Evolutionary conservation across 441 rosid genomes (phyloP).

Genomic region (Arabidopsis hybrid): DNA sequence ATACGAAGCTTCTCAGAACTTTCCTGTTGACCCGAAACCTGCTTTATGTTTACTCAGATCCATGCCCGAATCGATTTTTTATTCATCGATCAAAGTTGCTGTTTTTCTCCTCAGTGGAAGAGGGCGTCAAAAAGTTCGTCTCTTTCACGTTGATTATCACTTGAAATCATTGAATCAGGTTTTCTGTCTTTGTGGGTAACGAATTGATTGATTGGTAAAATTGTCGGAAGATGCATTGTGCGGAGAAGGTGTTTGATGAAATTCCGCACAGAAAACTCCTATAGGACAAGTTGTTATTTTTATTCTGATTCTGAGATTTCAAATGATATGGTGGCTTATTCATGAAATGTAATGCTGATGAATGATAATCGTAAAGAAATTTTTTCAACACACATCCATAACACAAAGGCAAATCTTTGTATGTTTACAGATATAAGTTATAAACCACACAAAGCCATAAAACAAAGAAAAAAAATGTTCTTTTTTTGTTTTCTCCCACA

Average conservation of each 20-base stretch:
- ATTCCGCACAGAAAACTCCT: conserved; percentile 49
- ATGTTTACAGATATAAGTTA: conserved; percentile 40
- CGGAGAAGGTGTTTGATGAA: conserved; percentile 49
- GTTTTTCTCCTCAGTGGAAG: conserved; percentile 44
- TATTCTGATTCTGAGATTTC: conserved; percentile 39
- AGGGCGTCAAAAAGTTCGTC: conserved; percentile 39
- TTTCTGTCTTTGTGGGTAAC: conserved; percentile 39
- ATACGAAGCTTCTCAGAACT: conserved; percentile 33
- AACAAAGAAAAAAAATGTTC: conserved; percentile 36
- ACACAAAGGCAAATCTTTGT: conserved; percentile 47
- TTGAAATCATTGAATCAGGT: conserved; percentile 31
- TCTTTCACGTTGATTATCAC: conserved; percentile 50
- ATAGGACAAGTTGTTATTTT: conserved; percentile 46
- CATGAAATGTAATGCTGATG: conserved; percentile 47
- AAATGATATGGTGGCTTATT: conserved; percentile 31
- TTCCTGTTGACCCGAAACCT: conserved; percentile 35
- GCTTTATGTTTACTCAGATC: not conserved
- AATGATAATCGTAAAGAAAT: conserved; percentile 19
- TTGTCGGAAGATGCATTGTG: conserved; percentile 32
- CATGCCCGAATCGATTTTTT: not conserved
- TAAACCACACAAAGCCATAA: conserved; percentile 40
- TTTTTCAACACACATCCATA: conserved; percentile 39
- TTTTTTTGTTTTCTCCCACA: not conserved
- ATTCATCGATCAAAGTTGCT: conserved; percentile 34
- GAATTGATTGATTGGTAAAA: conserved; percentile 35